Conservation (phyloP, 148 eudicot species). For the Chenopodium suecicum region DNA sequence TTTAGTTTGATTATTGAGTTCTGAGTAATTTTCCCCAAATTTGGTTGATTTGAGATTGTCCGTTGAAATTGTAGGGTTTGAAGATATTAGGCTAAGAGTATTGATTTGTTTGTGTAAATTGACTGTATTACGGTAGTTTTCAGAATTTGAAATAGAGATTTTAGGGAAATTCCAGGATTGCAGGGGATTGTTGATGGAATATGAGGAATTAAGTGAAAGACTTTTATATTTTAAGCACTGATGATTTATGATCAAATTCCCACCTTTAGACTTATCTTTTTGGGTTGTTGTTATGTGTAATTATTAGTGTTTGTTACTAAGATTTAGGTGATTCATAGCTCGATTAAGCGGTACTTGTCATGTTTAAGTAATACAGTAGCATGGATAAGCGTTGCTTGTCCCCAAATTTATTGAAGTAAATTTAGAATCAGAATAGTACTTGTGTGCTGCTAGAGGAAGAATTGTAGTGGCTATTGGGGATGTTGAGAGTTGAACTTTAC, state of each 20-base stretch:
- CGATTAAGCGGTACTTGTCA: background rate
- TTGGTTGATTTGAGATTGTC: background rate
- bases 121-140: background rate
- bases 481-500: background rate
- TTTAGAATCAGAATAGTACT: background rate
- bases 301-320: background rate
- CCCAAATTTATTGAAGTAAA: background rate
- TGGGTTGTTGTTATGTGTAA: background rate
- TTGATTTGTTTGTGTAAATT: background rate
- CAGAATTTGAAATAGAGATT: background rate
- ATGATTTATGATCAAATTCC: slow-evolving; percentile 12
- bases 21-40: background rate
- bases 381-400: background rate
- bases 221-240: background rate
- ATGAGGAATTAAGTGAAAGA: slow-evolving; percentile 11
- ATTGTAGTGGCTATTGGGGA: background rate
- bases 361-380: background rate
- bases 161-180: background rate
- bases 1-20: background rate
- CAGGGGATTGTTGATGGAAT: background rate
- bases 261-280: too few relatives aligned
- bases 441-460: background rate
- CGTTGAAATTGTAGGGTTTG: slow-evolving; percentile 5
- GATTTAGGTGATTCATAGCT: background rate
- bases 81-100: background rate